phyloP scores from a whole-genome alignment of 2,329 filamentous ascomycete species.

The Nothophaeocryptopus gaeumannii region DNA sequence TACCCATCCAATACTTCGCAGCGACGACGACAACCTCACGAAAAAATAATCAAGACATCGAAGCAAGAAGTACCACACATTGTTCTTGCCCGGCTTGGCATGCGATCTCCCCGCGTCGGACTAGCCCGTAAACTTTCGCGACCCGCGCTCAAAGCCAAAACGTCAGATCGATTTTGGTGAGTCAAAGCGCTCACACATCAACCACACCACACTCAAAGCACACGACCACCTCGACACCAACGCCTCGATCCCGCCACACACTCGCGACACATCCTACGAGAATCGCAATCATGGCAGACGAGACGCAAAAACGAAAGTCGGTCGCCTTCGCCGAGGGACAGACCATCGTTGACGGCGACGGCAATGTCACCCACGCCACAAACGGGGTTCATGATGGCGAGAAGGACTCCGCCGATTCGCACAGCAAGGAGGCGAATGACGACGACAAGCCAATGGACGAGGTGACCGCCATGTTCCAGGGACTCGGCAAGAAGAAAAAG shows the following conservation, averaged over 20 bases:
- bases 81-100: no score
- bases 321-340: slow-evolving; percentile 89
- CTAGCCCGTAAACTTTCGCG: no score
- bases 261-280: slow-evolving; percentile 1
- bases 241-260: background rate
- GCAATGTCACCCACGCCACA: slow-evolving; percentile 69
- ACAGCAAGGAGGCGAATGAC: slow-evolving; percentile 47
- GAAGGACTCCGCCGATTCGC: slow-evolving; percentile 78
- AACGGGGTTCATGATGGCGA: slow-evolving; percentile 65
- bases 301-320: slow-evolving; percentile 75
- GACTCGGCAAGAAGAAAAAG: slow-evolving; percentile 63
- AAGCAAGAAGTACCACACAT: no score
- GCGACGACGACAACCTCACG: no score
- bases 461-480: slow-evolving; percentile 38
- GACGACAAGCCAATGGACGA: slow-evolving; percentile 34
- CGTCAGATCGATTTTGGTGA: no score
- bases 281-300: slow-evolving; percentile 54
- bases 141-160: no score
- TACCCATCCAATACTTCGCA: no score
- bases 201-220: background rate
- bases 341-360: slow-evolving; percentile 84
- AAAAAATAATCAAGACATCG: no score
- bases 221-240: background rate
- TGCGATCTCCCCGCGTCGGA: no score
- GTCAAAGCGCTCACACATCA: no score